A percentile compares a stretch with the other conserved stretches of the same genome.
Evolutionary conservation across 1,284 basidiomycete genomes (phyloP).

Genomic region (Sanguinoderma infundibulare): DNA sequence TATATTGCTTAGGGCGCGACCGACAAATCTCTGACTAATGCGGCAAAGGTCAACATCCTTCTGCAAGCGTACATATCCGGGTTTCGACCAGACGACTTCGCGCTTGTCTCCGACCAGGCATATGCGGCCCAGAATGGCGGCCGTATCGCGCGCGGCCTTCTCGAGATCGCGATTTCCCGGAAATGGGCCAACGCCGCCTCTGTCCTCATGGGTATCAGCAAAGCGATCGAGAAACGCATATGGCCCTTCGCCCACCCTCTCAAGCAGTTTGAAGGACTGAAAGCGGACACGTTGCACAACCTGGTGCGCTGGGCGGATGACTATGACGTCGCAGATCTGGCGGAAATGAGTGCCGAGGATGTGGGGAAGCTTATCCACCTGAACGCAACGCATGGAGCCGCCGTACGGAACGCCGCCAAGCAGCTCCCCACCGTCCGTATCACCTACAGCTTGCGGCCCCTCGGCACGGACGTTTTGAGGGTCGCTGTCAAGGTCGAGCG

Average conservation of each 20-base stretch:
- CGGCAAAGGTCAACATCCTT: conserved; percentile 86
- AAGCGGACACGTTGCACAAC: conserved; percentile 81
- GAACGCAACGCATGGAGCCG: conserved; percentile 85
- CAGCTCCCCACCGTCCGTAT: conserved; percentile 86
- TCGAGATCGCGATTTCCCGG: conserved; percentile 92
- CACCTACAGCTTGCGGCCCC: conserved; percentile 74
- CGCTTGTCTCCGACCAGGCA: conserved; percentile 93
- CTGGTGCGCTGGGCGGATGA: conserved; percentile 88
- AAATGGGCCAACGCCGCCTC: conserved; percentile 88
- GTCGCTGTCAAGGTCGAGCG: conserved; percentile 71
- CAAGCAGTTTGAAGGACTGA: conserved; percentile 73
- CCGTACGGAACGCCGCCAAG: conserved; percentile 81
- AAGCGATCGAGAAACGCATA: conserved; percentile 89
- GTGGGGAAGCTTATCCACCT: conserved; percentile 86
- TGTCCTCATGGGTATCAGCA: conserved; percentile 91
- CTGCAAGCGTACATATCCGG: conserved; percentile 92
- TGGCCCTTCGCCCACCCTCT: conserved; percentile 98
- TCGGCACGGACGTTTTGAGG: conserved; percentile 85
- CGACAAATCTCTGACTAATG: not conserved
- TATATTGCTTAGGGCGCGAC: not conserved
- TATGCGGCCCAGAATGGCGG: conserved; percentile 95
- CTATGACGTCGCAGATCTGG: conserved; percentile 79
- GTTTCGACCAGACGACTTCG: conserved; percentile 90
- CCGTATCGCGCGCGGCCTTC: conserved; percentile 90
- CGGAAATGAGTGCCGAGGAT: conserved; percentile 73